A percentile compares a stretch with the other conserved stretches of the same genome.
Evolutionary conservation across 495 filamentous ascomycete genomes (phyloP).

Genomic region (Hyphodiscus hymeniophilus): DNA sequence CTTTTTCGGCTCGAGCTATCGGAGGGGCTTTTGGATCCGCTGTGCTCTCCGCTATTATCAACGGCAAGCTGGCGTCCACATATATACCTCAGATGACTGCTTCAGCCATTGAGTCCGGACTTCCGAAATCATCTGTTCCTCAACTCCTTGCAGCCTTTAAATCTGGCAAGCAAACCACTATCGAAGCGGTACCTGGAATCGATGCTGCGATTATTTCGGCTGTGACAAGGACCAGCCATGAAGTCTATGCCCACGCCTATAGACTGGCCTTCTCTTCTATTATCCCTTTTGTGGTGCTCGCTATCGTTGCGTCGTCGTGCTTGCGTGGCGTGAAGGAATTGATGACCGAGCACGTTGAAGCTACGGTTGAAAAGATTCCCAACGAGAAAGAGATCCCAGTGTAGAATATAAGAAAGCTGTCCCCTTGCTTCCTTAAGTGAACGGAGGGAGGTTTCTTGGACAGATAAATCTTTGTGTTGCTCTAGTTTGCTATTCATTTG

Average conservation of each 20-base stretch:
- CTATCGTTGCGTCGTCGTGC: conserved; percentile 32
- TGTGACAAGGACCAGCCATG: conserved; percentile 30
- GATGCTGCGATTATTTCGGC: conserved; percentile 28
- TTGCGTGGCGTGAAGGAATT: conserved; percentile 40
- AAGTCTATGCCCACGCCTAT: conserved; percentile 37
- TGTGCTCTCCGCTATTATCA: conserved; percentile 45
- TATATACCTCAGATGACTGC: conserved; percentile 28
- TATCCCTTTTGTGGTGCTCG: conserved; percentile 45
- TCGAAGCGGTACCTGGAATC: conserved; percentile 24
- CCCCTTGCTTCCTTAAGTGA: too few species aligned
- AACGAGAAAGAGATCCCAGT: too few species aligned
- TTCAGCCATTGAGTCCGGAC: conserved; percentile 32
- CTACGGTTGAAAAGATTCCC: conserved; percentile 28
- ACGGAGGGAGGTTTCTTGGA: too few species aligned
- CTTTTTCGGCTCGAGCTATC: conserved; percentile 44
- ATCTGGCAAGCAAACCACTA: conserved; percentile 18
- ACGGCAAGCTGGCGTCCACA: conserved; percentile 32
- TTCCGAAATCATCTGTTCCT: conserved; percentile 30
- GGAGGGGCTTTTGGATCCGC: conserved; percentile 47
- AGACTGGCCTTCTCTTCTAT: conserved; percentile 41
- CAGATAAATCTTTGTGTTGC: too few species aligned
- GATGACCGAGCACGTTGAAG: conserved; percentile 44
- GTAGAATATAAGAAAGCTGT: too few species aligned
- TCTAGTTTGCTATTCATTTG: too few species aligned
- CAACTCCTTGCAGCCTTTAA: conserved; percentile 28